Evolutionary conservation across 106 monocot genomes (phyloP), one percentile per base, ranked within the genome.

Genomic region (Phalaenopsis equestris): DNA sequence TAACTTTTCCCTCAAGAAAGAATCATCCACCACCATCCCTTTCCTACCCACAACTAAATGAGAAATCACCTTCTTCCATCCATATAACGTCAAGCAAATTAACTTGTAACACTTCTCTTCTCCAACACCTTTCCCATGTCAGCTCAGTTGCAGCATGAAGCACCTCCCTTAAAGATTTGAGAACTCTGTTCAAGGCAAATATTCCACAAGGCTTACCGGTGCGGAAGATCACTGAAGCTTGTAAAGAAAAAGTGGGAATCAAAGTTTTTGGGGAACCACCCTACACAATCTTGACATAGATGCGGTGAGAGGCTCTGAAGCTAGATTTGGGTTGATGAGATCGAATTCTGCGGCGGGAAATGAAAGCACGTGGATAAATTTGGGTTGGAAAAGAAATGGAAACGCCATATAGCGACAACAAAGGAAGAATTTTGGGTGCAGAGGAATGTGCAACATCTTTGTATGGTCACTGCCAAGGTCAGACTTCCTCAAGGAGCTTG

Each of bases 211-310:
- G 45, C 48, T 16, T 76, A 80, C 57, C 46, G 49, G 23, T 61
- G 43, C 87, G 86, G 78, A 92, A 85, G 75, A 90, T 83, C 7
- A 80, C 80, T 38, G 87, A 84, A 79, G 84, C 77, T 85, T 87
- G 77, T 80, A 76, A 81, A 84, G 79, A 95, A 83, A 86, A 84
- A 99, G 49, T 91, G 91, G 67, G 99, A 75, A 80, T 99, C 99
- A 76, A 91, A 95, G 76, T 99, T 95, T 46, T 1, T 5, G 23
- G 99, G 99, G 84, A 89, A 99, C 99, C 99, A 39, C 95, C 95
- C 78, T 99, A 95, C 43, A 99, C 72, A 9, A 93, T 94, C 73
- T 99, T 99, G 15, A 99, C 42, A 83, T 95, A 99, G 75, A 90
- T 72, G 80, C 94, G 88, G 57, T 76, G 46, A 49, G 76, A 21